Conservation (phyloP, 2,329 filamentous ascomycete species). For the Scleromitrula shiraiana region DNA sequence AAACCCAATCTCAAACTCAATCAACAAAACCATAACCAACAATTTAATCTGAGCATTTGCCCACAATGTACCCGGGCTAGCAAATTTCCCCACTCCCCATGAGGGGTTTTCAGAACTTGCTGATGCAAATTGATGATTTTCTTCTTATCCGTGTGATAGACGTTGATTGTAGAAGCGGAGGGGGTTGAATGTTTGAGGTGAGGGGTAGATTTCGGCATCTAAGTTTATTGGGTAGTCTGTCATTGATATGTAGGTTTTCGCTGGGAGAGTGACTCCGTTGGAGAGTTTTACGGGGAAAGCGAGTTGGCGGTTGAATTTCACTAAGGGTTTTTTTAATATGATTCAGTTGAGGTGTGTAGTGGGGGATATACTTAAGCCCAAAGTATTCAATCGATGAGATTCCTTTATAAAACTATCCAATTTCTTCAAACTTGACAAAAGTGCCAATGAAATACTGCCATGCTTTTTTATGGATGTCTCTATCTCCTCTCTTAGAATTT, state of each 20-base stretch:
- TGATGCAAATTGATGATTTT: slow-evolving; percentile 26
- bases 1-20: slow-evolving; percentile 26
- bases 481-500: slow-evolving; percentile 22
- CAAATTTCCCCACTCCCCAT: slow-evolving; percentile 35
- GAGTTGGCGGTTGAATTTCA: slow-evolving; percentile 11
- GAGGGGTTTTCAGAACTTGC: slow-evolving; percentile 25
- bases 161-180: slow-evolving; percentile 13
- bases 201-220: not conserved
- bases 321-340: not conserved
- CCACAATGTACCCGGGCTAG: slow-evolving; percentile 36
- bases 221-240: slow-evolving; percentile 10
- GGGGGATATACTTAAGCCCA: slow-evolving; percentile 11
- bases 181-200: not conserved
- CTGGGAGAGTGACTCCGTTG: slow-evolving; percentile 28
- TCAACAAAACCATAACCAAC: slow-evolving; percentile 23
- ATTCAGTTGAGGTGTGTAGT: not conserved
- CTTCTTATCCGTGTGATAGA: slow-evolving; percentile 3
- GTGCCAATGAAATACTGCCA: not conserved
- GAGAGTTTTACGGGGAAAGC: slow-evolving; percentile 24
- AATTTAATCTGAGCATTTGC: slow-evolving; percentile 32
- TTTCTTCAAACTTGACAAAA: slow-evolving; percentile 5
- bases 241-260: slow-evolving; percentile 19
- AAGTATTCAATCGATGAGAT: slow-evolving; percentile 1
- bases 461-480: slow-evolving; percentile 7
- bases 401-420: slow-evolving; percentile 10